Evolutionary conservation across 805 yeast genomes (phyloP).

Genomic region (Kuraishia hungarica): DNA sequence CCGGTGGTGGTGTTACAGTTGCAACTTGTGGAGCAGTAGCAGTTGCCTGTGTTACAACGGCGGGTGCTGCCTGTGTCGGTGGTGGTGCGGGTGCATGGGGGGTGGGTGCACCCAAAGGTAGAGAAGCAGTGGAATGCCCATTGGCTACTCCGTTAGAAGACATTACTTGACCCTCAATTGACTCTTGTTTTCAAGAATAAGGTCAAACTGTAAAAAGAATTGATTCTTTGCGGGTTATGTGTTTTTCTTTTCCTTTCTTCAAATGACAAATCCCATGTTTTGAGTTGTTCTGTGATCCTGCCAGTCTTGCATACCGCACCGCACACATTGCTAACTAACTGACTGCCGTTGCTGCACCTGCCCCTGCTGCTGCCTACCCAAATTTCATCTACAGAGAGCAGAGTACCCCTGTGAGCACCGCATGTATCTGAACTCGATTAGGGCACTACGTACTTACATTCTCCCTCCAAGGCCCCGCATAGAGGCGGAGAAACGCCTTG

Average conservation of each 20-base stretch:
- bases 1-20: neutral
- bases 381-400: neutral
- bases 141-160: neutral
- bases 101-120: neutral
- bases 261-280: neutral
- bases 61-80: neutral
- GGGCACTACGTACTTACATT: neutral
- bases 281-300: neutral
- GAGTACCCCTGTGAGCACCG: neutral
- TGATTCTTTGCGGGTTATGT: neutral
- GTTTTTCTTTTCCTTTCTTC: neutral
- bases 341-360: conserved; percentile 1
- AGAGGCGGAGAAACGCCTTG: no score
- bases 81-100: neutral
- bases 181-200: no score
- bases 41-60: conserved; percentile 1
- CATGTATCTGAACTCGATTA: neutral
- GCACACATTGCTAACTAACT: neutral
- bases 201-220: no score
- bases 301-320: neutral
- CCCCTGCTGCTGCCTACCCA: neutral
- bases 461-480: neutral
- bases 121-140: neutral
- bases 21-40: neutral
- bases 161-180: neutral